Conservation (phyloP, 371 early-diverging fungal genomes). For the Apophysomyces ossiformis region DNA sequence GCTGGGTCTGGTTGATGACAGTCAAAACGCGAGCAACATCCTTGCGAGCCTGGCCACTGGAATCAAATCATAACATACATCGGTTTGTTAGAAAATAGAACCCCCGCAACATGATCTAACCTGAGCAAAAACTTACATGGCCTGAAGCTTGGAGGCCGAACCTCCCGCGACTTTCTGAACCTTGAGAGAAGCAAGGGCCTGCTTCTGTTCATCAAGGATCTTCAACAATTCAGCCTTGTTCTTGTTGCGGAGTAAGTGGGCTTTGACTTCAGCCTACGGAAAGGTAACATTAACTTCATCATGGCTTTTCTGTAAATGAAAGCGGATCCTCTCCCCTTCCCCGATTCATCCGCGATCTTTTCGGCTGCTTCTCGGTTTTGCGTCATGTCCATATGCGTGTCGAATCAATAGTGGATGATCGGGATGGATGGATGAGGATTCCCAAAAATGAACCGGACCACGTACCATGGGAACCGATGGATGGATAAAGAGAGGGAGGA, state of each 20-base stretch:
- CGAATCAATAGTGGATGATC: not conserved
- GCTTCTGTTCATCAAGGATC: conserved; percentile 90
- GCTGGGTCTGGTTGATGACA: conserved; percentile 90
- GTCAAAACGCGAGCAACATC: conserved; percentile 92
- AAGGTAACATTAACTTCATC: not conserved
- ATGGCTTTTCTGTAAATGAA: not conserved
- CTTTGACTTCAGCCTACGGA: conserved; percentile 80
- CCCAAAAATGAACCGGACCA: not conserved
- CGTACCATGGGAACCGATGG: conserved; percentile 3
- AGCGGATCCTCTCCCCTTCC: not conserved
- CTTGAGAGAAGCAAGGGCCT: conserved; percentile 88
- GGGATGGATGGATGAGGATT: not conserved
- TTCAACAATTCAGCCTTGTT: conserved; percentile 88
- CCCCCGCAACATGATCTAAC: not conserved
- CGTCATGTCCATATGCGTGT: not conserved
- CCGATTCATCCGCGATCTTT: not conserved
- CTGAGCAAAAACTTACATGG: conserved; percentile 62
- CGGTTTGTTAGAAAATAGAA: not conserved
- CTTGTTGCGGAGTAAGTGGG: conserved; percentile 89
- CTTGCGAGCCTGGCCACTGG: conserved; percentile 82
- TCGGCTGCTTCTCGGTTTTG: not conserved
- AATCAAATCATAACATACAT: not conserved
- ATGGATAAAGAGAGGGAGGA: not conserved
- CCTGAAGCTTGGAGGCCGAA: conserved; percentile 56
- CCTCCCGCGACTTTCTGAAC: conserved; percentile 89